Evolutionary conservation across 176 grass and related monocot species (phyloP).

Genomic region (Phoenix roebelenii): DNA sequence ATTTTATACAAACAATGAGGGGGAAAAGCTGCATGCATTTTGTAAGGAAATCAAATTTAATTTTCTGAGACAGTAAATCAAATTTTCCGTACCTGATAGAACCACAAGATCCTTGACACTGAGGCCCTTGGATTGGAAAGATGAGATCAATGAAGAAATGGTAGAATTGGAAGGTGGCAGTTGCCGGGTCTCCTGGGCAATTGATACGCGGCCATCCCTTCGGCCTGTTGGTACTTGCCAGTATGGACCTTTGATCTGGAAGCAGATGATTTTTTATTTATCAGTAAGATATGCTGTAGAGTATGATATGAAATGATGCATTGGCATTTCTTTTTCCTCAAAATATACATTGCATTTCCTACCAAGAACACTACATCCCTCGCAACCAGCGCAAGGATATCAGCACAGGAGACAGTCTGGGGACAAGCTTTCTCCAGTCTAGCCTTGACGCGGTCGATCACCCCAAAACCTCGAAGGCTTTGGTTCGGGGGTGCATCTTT

Average conservation of each 20-base stretch:
- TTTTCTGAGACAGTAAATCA: too few species aligned
- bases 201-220: constrained; percentile 53
- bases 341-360: constrained; percentile 1
- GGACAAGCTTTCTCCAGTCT: too few species aligned
- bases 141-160: constrained; percentile 41
- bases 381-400: too few species aligned
- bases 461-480: too few species aligned
- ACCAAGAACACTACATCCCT: constrained; percentile 39
- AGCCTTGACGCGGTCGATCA: too few species aligned
- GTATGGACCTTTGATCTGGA: constrained; percentile 58
- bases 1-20: too few species aligned
- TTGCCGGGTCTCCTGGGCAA: constrained; percentile 35
- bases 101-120: constrained; percentile 79
- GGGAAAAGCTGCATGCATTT: too few species aligned
- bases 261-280: not conserved
- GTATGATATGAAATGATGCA: not conserved
- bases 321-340: not conserved
- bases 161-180: constrained; percentile 50
- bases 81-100: constrained; percentile 42
- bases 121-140: constrained; percentile 52
- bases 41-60: too few species aligned
- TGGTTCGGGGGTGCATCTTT: constrained; percentile 4
- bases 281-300: not conserved
- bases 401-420: too few species aligned
- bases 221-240: constrained; percentile 65